Conservation (phyloP, 1,139 yeast genomes). For the Suhomyces choctaworum region DNA sequence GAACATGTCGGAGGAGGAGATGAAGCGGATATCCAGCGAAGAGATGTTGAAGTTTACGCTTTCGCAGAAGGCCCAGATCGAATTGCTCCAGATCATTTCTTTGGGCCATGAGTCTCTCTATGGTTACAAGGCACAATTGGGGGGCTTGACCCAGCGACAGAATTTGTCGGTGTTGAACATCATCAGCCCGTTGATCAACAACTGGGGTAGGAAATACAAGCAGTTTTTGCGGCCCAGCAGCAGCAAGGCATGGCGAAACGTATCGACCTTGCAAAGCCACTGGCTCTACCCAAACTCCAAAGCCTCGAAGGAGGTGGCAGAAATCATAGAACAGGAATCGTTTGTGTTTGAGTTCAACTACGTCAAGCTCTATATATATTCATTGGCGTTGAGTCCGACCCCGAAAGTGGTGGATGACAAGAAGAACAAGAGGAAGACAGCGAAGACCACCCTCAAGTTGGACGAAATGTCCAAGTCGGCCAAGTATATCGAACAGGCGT, state of each 20-base stretch:
- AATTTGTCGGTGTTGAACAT: slow-evolving; percentile 71
- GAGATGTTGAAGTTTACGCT: slow-evolving; percentile 48
- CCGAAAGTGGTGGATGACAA: slow-evolving; percentile 20
- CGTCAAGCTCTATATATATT: slow-evolving; percentile 77
- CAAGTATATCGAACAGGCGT: slow-evolving; percentile 77
- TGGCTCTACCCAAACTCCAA: slow-evolving; percentile 41
- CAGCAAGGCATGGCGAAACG: slow-evolving; percentile 25
- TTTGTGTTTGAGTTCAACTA: slow-evolving; percentile 81
- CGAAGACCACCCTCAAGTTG: slow-evolving; percentile 45
- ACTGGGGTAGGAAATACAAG: slow-evolving; percentile 71
- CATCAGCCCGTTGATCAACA: slow-evolving; percentile 71
- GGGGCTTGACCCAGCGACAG: slow-evolving; percentile 58
- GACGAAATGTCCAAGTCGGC: slow-evolving; percentile 77
- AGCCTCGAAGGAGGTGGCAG: slow-evolving; percentile 37
- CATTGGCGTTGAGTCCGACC: slow-evolving; percentile 66
- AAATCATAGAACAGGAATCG: slow-evolving; percentile 63
- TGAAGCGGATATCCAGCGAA: slow-evolving; percentile 30
- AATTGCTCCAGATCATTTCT: slow-evolving; percentile 73
- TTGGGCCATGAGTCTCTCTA: slow-evolving; percentile 84
- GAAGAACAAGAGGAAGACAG: slow-evolving; percentile 21
- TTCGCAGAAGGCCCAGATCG: slow-evolving; percentile 77
- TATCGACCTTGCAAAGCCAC: slow-evolving; percentile 31
- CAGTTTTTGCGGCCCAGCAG: slow-evolving; percentile 53
- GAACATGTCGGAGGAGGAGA: slow-evolving; percentile 40
- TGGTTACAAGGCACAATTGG: slow-evolving; percentile 59